phyloP scores from a whole-genome alignment of 176 grass and related monocot genomes.

The Sorghum bicolor region DNA sequence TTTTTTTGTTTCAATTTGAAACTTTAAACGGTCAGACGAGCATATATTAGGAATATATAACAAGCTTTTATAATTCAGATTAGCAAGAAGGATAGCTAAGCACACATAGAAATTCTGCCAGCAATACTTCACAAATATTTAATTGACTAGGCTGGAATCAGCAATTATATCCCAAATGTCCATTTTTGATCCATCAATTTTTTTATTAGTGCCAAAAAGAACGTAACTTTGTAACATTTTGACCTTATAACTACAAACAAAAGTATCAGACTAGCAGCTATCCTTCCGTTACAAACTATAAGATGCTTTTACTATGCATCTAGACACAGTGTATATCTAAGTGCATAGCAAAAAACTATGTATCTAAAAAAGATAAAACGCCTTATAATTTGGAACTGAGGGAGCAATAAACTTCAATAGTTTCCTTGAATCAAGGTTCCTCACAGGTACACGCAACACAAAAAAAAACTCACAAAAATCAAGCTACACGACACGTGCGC shows the following conservation, averaged over 20 bases:
- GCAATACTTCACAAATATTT: constrained; percentile 6
- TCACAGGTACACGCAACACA: not conserved
- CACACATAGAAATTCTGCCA: not conserved
- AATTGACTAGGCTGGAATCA: not conserved
- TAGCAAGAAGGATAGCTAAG: not conserved
- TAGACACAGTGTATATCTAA: no score
- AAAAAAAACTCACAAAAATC: not conserved
- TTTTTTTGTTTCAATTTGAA: not conserved
- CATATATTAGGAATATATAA: no score
- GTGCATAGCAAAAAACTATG: no score
- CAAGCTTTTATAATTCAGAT: not conserved
- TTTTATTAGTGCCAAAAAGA: not conserved
- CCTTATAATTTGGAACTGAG: no score
- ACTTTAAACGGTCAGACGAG: not conserved
- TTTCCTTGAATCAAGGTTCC: not conserved
- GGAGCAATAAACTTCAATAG: not conserved
- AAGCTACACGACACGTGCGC: not conserved
- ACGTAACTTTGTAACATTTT: not conserved
- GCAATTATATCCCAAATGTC: not conserved
- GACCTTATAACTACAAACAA: not conserved
- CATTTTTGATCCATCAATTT: not conserved
- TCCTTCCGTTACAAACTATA: no score
- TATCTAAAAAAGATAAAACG: no score
- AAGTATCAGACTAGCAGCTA: not conserved
- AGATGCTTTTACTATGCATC: no score